Conservation (phyloP, 2,329 filamentous ascomycete species). For the Daldinia sp. region DNA sequence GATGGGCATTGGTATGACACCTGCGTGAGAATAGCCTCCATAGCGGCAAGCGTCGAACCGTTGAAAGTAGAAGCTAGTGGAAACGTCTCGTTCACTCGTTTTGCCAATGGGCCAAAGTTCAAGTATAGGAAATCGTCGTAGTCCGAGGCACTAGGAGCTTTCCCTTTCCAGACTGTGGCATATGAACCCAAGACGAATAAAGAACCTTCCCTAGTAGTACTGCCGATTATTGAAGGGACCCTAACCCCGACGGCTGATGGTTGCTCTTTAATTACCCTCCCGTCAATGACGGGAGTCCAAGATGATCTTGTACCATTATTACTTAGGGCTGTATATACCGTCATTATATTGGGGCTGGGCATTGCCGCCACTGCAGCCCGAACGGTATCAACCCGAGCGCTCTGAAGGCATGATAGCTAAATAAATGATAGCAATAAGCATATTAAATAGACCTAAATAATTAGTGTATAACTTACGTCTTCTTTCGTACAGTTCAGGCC, state of each 20-base stretch:
- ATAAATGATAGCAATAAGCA: slow-evolving; percentile 4
- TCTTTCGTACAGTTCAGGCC: slow-evolving; percentile 39
- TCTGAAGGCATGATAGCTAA: slow-evolving; percentile 34
- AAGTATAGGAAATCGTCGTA: slow-evolving; percentile 42
- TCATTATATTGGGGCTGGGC: slow-evolving; percentile 15
- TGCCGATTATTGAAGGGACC: slow-evolving; percentile 44
- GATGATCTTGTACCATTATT: slow-evolving; percentile 29
- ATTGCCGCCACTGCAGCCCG: slow-evolving; percentile 22
- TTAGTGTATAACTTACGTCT: slow-evolving; percentile 27
- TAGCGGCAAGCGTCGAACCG: slow-evolving; percentile 29
- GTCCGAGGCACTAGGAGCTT: slow-evolving; percentile 28
- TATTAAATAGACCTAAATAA: background rate
- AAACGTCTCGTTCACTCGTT: slow-evolving; percentile 38
- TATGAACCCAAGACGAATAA: slow-evolving; percentile 30
- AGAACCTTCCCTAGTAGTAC: slow-evolving; percentile 39
- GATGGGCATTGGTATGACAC: slow-evolving; percentile 36
- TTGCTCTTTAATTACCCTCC: slow-evolving; percentile 37
- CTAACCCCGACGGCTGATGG: slow-evolving; percentile 39
- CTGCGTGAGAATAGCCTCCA: slow-evolving; percentile 33
- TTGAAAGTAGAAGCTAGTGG: slow-evolving; percentile 33
- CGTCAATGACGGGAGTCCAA: slow-evolving; percentile 38
- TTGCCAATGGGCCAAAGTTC: slow-evolving; percentile 42
- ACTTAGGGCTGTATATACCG: slow-evolving; percentile 25
- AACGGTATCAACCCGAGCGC: slow-evolving; percentile 17
- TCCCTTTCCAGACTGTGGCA: slow-evolving; percentile 4